Base-by-base conservation (phyloP, 495 filamentous ascomycete species). In the Penicillium alfredii region DNA sequence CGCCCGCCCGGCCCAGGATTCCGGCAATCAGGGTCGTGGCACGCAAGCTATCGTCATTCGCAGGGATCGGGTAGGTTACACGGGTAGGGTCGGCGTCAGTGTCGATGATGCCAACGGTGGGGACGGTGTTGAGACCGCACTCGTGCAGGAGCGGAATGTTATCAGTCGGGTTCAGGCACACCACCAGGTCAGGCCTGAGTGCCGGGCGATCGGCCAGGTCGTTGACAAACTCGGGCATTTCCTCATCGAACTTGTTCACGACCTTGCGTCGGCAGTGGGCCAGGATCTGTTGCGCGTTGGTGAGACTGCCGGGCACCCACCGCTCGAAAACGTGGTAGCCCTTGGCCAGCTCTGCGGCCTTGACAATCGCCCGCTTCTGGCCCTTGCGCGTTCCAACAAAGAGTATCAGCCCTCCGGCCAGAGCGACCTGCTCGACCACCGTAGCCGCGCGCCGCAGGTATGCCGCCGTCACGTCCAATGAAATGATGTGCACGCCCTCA, bases 21-120 rank as follows among this genome's bases (percentile, higher is more conserved):
- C 86, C 86, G 7, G 84, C 84, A 53, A 99, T 88, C 39, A 97
- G 68, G 49, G 80, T 72, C 11, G 86, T 72, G 42, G 80, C 78
- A 12, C 89, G 80, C 47, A 96, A 50, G 77, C 87, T 93, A 62
- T 99, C 92, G 53, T 99, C 92, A 55, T 99, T 99, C 12, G 87
- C 84, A 4, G 92, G 92, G 46, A 99, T 95, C 3, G 86, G 85
- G 60, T 99, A 99, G 5, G 92, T 99, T 19, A 97, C 87, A 71
- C 86, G 87, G 1, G 85, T 87, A 3, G 92, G 87, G 63, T 99
- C 78, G 4, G 84, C 79, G 63, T 99, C 82, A 0, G 92, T 96
- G 67, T 99, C 92, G 33, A 97, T 80, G 26, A 99, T 69, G 12
- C 88, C 92, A 52, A 99, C 88, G 0, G 93, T 99, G 6, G 92